phyloP scores from a whole-genome alignment of 2,329 filamentous ascomycete genomes.

The Exophiala sp. region DNA sequence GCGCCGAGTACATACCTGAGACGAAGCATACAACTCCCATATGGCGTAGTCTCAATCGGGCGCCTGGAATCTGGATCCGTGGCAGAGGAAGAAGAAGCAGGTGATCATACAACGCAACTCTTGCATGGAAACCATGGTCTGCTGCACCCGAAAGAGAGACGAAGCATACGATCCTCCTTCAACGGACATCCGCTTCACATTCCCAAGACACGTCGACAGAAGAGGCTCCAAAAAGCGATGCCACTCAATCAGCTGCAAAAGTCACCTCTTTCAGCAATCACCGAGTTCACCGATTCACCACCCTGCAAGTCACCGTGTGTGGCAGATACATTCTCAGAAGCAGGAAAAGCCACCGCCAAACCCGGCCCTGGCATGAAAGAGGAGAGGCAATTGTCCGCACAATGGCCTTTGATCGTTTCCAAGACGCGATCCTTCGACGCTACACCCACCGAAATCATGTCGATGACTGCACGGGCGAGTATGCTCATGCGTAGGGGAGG shows the following conservation, averaged over 20 bases:
- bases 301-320: slow-evolving; percentile 30
- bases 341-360: slow-evolving; percentile 9
- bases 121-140: slow-evolving; percentile 30
- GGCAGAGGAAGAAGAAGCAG: slow-evolving; percentile 18
- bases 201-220: slow-evolving; percentile 34
- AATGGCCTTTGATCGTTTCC: slow-evolving; percentile 32
- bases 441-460: slow-evolving; percentile 14
- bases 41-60: slow-evolving; percentile 9
- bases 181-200: slow-evolving; percentile 34
- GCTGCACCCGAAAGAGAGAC: slow-evolving; percentile 8
- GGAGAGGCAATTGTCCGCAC: slow-evolving; percentile 26
- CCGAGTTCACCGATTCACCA: slow-evolving; percentile 28
- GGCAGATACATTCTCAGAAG: slow-evolving; percentile 35
- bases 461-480: slow-evolving; percentile 13
- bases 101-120: slow-evolving; percentile 22
- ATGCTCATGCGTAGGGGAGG: slow-evolving; percentile 18
- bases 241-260: slow-evolving; percentile 32
- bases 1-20: slow-evolving; percentile 15
- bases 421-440: slow-evolving; percentile 17
- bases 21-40: slow-evolving; percentile 19
- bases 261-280: slow-evolving; percentile 32
- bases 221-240: slow-evolving; percentile 29
- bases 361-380: slow-evolving; percentile 11
- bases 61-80: neutral
- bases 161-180: slow-evolving; percentile 23